phyloP scores from a whole-genome alignment of 768 basidiomycete species.

The Coprinopsis cinerea region DNA sequence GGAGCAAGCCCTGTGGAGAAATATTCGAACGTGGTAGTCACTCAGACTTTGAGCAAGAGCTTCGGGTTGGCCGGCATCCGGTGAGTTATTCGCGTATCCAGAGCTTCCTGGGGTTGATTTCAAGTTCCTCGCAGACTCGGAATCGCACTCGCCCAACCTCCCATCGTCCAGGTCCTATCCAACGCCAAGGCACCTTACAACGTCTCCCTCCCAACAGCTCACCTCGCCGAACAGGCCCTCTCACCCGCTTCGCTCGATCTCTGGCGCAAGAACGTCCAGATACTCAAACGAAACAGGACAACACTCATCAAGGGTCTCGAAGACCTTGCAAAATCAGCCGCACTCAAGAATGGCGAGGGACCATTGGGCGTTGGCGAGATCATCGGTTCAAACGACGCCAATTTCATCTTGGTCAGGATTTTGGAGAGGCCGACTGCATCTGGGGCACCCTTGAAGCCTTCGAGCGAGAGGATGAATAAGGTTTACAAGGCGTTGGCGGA shows the following conservation, averaged over 20 bases:
- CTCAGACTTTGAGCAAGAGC: slow-evolving; percentile 95
- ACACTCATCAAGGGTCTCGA: slow-evolving; percentile 47
- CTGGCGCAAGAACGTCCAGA: slow-evolving; percentile 63
- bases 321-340: slow-evolving; percentile 24
- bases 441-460: slow-evolving; percentile 17
- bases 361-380: slow-evolving; percentile 60
- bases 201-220: slow-evolving; percentile 84
- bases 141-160: slow-evolving; percentile 83
- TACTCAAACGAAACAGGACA: slow-evolving; percentile 53
- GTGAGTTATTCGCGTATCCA: slow-evolving; percentile 35
- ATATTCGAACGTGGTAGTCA: slow-evolving; percentile 87
- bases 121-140: slow-evolving; percentile 65
- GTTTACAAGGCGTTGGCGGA: slow-evolving; percentile 85
- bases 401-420: slow-evolving; percentile 84
- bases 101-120: neutral
- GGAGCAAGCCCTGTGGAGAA: slow-evolving; percentile 50
- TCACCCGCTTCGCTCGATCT: slow-evolving; percentile 51
- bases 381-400: slow-evolving; percentile 83
- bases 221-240: slow-evolving; percentile 75
- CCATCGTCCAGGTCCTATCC: slow-evolving; percentile 82
- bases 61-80: slow-evolving; percentile 95
- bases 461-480: slow-evolving; percentile 40
- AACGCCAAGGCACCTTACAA: slow-evolving; percentile 99
- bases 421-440: slow-evolving; percentile 27
- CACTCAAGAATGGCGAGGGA: no score